Conservation (phyloP, 495 filamentous ascomycete species). For the Pyrenula massariospora region DNA sequence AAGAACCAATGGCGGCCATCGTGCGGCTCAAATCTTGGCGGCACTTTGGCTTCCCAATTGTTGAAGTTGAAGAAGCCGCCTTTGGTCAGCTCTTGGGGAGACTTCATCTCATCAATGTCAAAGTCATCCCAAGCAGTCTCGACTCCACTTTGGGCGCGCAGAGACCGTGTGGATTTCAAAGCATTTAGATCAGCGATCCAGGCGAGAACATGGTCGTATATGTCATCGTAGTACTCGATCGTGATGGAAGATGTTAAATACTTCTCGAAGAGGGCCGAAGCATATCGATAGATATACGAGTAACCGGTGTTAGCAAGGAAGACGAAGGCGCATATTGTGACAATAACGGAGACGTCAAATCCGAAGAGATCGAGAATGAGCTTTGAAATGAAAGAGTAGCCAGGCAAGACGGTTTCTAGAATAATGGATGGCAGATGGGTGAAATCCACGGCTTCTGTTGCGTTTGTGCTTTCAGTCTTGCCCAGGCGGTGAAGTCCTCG, state of each 20-base stretch:
- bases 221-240: conserved; percentile 44
- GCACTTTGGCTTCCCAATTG: conserved; percentile 30
- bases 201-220: conserved; percentile 46
- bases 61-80: conserved; percentile 22
- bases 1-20: conserved; percentile 30
- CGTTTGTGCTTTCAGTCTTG: neutral
- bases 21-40: conserved; percentile 36
- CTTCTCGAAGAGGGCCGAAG: conserved; percentile 12
- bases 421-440: conserved; percentile 17
- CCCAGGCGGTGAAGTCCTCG: neutral
- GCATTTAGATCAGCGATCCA: conserved; percentile 46
- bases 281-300: conserved; percentile 1
- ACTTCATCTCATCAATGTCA: conserved; percentile 24
- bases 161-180: conserved; percentile 36
- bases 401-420: conserved; percentile 65
- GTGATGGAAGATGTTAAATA: conserved; percentile 44
- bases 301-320: conserved; percentile 15
- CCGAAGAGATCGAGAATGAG: conserved; percentile 47
- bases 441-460: neutral
- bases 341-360: conserved; percentile 61
- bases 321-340: conserved; percentile 45
- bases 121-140: conserved; percentile 40
- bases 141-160: conserved; percentile 44
- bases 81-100: conserved; percentile 10
- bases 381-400: conserved; percentile 52